Base-by-base conservation (phyloP, 202 grass and related monocot genomes). In the Digitaria exilis region DNA sequence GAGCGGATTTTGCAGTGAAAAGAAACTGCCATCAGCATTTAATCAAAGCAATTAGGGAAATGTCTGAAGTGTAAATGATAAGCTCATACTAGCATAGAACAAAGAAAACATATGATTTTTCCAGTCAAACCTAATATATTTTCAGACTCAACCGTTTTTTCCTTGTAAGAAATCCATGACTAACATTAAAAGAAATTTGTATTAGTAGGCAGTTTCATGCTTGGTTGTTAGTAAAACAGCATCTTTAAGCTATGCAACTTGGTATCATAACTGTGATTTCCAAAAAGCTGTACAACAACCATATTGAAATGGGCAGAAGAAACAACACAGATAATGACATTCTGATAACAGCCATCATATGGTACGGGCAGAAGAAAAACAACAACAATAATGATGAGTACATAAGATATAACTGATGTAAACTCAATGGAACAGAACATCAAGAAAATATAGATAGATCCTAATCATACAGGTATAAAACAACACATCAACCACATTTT, bases 401-500 rank as follows among this genome's bases (percentile, higher is more conserved):
- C 2, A 61, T 58, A 60, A 52, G 25, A 75, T 24, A 45, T 69
- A 55, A 49, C 51, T 28, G 76, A 61, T 81, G 45, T 69, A 63
- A 44, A 75, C 51, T 34, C 32, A 77, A 63, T 30, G 10, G 30
- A 79, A 67, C 52, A 80, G 14, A 79, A 69, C 28, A 54, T 88
- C 28, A 52, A 68, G 42, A 34, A 37, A 84, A 76, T 26, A 34
- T 43, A 63, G 37, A 76, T 49, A 39, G n/a, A 62, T 69, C 69
- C 54, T 15, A 18, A 80, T 68, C 54, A 48, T 56, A 71, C 32
- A 50, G 28, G 46, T 75, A 70, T 39, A 76, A 28, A 87, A 69
- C 12, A 88, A 69, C 70, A 86, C 63, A 83, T n/a, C 35, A 70
- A 79, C 45, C 79, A 86, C 45, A 86, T 66, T 64, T 59, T 48